Evolutionary conservation across 345 rosid species (phyloP), one percentile per base, ranked within the genome.

Genomic region (Turnera subulata): DNA sequence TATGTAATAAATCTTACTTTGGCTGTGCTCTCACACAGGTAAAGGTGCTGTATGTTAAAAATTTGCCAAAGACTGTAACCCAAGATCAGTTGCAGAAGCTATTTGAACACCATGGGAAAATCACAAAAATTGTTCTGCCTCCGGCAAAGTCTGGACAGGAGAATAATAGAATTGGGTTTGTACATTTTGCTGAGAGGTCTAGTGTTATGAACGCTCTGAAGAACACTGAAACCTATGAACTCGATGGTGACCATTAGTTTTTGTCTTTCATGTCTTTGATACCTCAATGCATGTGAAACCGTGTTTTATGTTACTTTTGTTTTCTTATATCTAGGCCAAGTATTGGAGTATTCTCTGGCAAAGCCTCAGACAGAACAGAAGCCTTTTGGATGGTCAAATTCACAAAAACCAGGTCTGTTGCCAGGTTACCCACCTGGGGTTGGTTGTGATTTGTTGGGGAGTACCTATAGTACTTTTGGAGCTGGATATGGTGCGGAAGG

Each of bases 311-410:
- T 43, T 48, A 50, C 21, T 53, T 47, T 62, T 48, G 45, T 56
- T 66, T 24, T 59, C 24, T 64, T 59, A 55, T 56, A 56, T 58
- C 39, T 75, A 92, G 98, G 98, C 63, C 95, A 85, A 68, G 67
- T 74, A 48, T 71, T 92, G 78, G 99, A 92, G 63, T 89, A 91
- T 67, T 85, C 96, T 19, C 91, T 92, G 64, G 99, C 96, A 21
- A 92, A 86, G 80, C 99, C 99, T 48, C 96, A 83, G 69, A 67
- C 90, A 12, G 97, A 93, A 69, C 95, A 81, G 71, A 92, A 83
- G 67, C 50, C 78, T 40, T 61, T 51, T 67, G 79, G 84, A 37
- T 77, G 60, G 43, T 72, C 81, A 59, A 76, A 76, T 51, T 46
- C 73, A 14, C 95, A 79, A 73, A 80, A 76, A 45, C 59, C 88